phyloP scores from a whole-genome alignment of 176 grass and related monocot species.

The Musa itinerans region DNA sequence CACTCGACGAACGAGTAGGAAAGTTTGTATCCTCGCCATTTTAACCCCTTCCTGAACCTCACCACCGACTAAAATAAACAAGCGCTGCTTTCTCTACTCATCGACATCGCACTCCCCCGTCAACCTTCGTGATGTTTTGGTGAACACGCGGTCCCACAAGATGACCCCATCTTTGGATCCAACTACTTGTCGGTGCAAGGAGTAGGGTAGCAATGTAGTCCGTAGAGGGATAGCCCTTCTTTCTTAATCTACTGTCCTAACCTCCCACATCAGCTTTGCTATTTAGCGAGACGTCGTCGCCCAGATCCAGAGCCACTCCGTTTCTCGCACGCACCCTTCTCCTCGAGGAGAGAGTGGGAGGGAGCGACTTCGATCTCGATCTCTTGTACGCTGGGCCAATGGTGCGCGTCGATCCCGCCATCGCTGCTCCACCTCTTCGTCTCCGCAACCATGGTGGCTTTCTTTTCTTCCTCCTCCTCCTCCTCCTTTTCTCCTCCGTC shows the following conservation, averaged over 20 bases:
- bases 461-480: conserved; percentile 23
- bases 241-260: neutral
- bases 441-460: neutral
- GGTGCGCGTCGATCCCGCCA: neutral
- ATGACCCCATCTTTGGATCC: neutral
- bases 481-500: conserved; percentile 23
- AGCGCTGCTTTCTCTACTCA: neutral
- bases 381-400: neutral
- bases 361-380: neutral
- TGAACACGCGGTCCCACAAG: neutral
- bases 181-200: neutral
- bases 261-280: neutral
- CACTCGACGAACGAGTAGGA: neutral
- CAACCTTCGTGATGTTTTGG: neutral
- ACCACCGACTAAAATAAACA: neutral
- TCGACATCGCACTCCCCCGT: rapidly evolving
- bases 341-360: neutral
- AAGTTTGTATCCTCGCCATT: neutral
- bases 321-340: neutral
- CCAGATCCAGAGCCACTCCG: neutral
- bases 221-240: neutral
- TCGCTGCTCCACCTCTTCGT: neutral
- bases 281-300: neutral
- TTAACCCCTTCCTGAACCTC: neutral
- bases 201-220: neutral